Base-by-base conservation (phyloP, 2,329 filamentous ascomycete species). In the Colletotrichum eleusines region DNA sequence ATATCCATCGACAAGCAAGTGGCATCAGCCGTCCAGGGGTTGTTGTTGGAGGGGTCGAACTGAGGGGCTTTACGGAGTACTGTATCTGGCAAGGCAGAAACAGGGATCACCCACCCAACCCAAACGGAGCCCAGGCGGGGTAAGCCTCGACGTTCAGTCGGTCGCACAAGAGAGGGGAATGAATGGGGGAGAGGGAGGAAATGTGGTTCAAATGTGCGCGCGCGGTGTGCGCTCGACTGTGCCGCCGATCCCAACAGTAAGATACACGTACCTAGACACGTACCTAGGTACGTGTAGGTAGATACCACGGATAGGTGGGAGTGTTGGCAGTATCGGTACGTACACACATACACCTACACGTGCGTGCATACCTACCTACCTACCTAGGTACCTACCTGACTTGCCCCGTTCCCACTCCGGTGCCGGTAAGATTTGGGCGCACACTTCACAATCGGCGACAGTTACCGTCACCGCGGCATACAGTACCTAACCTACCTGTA, bases 121-220 rank as follows among this genome's bases (percentile, higher is more conserved):
- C 46, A 44, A 62, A 71, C 44, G 51, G 42, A 63, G 31, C 42
- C 26, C 58, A 68, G 64, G 68, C 68, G 68, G 68, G 64, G 64
- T 71, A 68, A 61, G 12, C 23, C 20, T 16, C 26, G 40, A 48
- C 57, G 26, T 61, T 35, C 31, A 61, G 58, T 61, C 57, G 57
- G 66, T 60, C 57, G 57, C 63, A 70, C 67, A 70, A 62, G 55
- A 71, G 67, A 70, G 67, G 63, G 67, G 67, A 57, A 70, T 58
- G 55, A 71, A 63, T 67, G 67, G 63, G 67, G 67, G 51, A 66
- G 31, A 7, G 23, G 16, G 44, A n/a, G 44, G 44, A 11, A 51
- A 26, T 50, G 48, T 18, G 23, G 48, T 51, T 7, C 20, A 7
- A 50, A 50, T 28, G 48, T 50, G 48, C 26, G 23, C 12, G 46